Conservation (phyloP, 192 early-diverging fungal genomes). For the Lunasporangiospora selenospora region DNA sequence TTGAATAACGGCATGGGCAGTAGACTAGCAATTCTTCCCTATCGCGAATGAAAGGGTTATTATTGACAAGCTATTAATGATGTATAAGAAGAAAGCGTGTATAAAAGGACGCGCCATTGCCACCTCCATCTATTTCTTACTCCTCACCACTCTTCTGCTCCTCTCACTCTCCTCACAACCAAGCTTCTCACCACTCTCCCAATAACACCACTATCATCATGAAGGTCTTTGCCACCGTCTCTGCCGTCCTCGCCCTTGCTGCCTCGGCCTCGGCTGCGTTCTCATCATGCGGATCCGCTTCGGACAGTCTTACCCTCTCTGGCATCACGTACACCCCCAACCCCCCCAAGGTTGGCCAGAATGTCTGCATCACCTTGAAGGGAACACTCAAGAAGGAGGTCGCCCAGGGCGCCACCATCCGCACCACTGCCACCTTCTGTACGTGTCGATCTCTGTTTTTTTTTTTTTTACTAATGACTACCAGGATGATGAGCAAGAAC, state of each 20-base stretch:
- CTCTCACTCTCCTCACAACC: background rate
- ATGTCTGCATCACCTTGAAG: slow-evolving; percentile 30
- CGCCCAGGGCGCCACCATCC: slow-evolving; percentile 11
- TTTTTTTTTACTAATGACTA: background rate
- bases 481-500: too few species aligned
- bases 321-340: slow-evolving; percentile 28
- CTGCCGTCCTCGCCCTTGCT: slow-evolving; percentile 39
- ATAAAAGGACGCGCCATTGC: slow-evolving; percentile 3
- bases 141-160: background rate
- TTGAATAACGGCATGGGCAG: too few species aligned
- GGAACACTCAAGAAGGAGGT: slow-evolving; percentile 20
- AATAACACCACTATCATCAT: slow-evolving; percentile 5
- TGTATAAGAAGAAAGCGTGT: background rate
- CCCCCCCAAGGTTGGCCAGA: slow-evolving; percentile 40
- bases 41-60: too few species aligned
- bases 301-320: slow-evolving; percentile 8
- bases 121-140: background rate
- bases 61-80: too few species aligned
- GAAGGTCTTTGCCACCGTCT: slow-evolving; percentile 38
- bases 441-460: slow-evolving; percentile 10
- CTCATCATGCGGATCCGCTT: slow-evolving; percentile 38
- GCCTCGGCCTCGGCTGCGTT: slow-evolving; percentile 40
- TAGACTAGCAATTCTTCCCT: too few species aligned
- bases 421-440: slow-evolving; percentile 36
- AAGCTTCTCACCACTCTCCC: too few species aligned